Percentiles rank a stretch among this genome's conserved stretches.
Conservation (phyloP, 306 rosid species). For the Casuarina cunninghamiana region DNA sequence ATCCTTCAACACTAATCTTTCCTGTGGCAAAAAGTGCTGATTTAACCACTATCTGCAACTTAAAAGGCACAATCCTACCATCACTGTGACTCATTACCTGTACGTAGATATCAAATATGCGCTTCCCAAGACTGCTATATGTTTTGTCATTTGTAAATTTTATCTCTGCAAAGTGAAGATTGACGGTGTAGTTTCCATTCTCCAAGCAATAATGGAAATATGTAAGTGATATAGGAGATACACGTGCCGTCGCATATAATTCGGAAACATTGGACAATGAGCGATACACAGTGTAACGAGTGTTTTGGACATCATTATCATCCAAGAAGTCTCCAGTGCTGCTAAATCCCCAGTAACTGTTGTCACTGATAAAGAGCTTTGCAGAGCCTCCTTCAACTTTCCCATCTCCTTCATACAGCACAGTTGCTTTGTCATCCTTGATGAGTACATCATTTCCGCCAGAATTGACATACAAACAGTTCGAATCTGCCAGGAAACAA, state of each 20-base stretch:
- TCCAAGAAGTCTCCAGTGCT: conserved; percentile 61
- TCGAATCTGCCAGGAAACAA: conserved; percentile 58
- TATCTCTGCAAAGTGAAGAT: conserved; percentile 69
- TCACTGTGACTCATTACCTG: conserved; percentile 49
- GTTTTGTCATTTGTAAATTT: conserved; percentile 53
- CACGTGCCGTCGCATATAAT: conserved; percentile 55
- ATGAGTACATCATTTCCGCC: conserved; percentile 46
- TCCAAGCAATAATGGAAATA: conserved; percentile 75
- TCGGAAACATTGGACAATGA: conserved; percentile 44
- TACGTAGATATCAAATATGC: conserved; percentile 58
- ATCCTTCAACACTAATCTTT: conserved; percentile 42
- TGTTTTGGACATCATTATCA: conserved; percentile 40
- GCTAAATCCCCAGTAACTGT: conserved; percentile 48
- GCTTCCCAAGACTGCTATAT: conserved; percentile 57
- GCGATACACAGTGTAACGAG: conserved; percentile 34
- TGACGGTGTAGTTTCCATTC: conserved; percentile 60
- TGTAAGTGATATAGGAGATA: conserved; percentile 57
- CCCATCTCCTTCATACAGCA: conserved; percentile 42
- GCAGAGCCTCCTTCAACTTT: conserved; percentile 44
- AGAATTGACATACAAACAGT: conserved; percentile 59
- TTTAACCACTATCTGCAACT: conserved; percentile 21
- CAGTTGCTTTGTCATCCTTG: conserved; percentile 21
- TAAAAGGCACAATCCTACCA: conserved; percentile 1
- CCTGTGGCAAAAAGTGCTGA: conserved; percentile 41
- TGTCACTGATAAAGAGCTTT: conserved; percentile 17